These are phyloP conservation scores for Grosmannia clavigera DNA, from an alignment of 2,329 filamentous ascomycete genomes.

Conservation along the genomic window DNA sequence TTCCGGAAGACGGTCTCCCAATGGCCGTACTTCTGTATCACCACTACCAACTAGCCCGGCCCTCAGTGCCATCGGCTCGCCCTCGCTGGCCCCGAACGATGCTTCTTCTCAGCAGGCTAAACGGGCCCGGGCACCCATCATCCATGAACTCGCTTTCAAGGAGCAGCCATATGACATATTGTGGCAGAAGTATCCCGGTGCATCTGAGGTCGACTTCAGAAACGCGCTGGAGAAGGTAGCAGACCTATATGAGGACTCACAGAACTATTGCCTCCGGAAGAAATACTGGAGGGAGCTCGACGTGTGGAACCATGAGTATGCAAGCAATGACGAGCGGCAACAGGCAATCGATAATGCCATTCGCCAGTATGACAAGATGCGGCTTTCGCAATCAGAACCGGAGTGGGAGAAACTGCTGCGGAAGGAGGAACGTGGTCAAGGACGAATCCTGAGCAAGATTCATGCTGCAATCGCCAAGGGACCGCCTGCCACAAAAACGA, in stretches of 20 bases:
- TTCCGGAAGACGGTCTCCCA: constrained; percentile 10
- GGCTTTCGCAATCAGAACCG: constrained; percentile 41
- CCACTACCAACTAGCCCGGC: constrained; percentile 42
- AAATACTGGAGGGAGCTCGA: constrained; percentile 51
- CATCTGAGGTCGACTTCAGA: constrained; percentile 38
- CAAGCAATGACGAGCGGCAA: constrained; percentile 40
- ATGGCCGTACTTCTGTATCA: constrained; percentile 10
- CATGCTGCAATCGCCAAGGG: constrained; percentile 46
- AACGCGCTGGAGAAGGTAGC: constrained; percentile 46
- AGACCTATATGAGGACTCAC: constrained; percentile 31
- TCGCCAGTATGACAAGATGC: constrained; percentile 45
- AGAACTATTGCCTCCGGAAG: constrained; percentile 45
- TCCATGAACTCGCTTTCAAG: constrained; percentile 47
- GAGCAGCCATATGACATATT: constrained; percentile 39
- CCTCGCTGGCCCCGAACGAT: constrained; percentile 34
- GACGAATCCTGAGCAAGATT: constrained; percentile 48
- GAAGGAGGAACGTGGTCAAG: constrained; percentile 44
- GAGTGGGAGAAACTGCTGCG: constrained; percentile 51
- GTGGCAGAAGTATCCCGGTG: constrained; percentile 35
- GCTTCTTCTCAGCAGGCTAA: constrained; percentile 35
- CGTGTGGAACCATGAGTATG: constrained; percentile 49
- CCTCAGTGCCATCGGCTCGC: constrained; percentile 41
- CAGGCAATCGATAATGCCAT: constrained; percentile 49
- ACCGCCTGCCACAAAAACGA: constrained; percentile 33
- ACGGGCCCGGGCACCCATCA: constrained; percentile 33